phyloP scores from a whole-genome alignment of 2,329 filamentous ascomycete species.

The Apiospora pterosperma region DNA sequence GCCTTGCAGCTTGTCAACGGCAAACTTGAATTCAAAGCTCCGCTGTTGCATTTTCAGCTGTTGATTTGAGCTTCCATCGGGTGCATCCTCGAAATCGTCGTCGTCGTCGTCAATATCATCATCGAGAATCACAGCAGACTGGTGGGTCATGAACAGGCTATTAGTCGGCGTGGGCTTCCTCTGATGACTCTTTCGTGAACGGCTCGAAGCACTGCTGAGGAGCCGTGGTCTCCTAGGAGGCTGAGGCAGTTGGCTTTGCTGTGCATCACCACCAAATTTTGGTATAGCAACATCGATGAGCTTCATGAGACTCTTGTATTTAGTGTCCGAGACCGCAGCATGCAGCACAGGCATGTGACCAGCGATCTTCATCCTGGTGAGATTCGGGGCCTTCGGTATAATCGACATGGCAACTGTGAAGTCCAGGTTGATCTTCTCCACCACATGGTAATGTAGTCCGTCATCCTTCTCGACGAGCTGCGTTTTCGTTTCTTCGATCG shows the following conservation, averaged over 20 bases:
- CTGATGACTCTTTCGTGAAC: conserved; percentile 43
- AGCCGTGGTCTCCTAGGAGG: conserved; percentile 41
- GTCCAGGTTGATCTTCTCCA: conserved; percentile 96
- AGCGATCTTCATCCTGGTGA: conserved; percentile 88
- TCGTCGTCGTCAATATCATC: conserved; percentile 66
- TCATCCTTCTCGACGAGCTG: conserved; percentile 70
- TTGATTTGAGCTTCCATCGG: conserved; percentile 51
- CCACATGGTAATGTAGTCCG: conserved; percentile 75
- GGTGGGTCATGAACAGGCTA: conserved; percentile 66
- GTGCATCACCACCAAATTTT: conserved; percentile 59
- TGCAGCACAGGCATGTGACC: conserved; percentile 91
- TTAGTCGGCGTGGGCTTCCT: conserved; percentile 56
- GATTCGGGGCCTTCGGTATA: conserved; percentile 87
- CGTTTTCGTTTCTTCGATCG: conserved; percentile 82
- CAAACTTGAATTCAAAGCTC: conserved; percentile 95
- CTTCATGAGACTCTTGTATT: conserved; percentile 97
- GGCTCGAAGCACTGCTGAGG: conserved; percentile 43
- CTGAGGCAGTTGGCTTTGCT: conserved; percentile 28
- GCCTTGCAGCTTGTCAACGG: conserved; percentile 88
- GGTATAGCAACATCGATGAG: conserved; percentile 94
- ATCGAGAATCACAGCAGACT: conserved; percentile 76
- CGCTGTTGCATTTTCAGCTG: conserved; percentile 77
- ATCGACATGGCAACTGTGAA: conserved; percentile 97
- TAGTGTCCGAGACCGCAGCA: conserved; percentile 86
- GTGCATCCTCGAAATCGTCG: conserved; percentile 66